Conservation (phyloP, 2,329 filamentous ascomycete species). For the Aspergillus luchuensis region DNA sequence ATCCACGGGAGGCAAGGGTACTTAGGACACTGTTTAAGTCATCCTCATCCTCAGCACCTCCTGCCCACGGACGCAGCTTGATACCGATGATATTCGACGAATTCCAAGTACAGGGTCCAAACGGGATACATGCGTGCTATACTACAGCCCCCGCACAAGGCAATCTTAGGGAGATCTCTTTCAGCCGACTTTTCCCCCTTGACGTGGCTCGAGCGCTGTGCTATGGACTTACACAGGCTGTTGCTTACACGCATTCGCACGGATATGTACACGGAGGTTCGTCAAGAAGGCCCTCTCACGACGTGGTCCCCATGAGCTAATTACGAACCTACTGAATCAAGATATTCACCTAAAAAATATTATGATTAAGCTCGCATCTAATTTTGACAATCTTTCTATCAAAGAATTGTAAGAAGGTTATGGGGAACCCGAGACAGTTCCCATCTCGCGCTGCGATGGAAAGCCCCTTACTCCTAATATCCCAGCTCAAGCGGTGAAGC, state of each 20-base stretch:
- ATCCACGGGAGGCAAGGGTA: slow-evolving; percentile 21
- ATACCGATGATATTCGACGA: slow-evolving; percentile 25
- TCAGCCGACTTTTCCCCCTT: slow-evolving; percentile 28
- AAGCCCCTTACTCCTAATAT: slow-evolving; percentile 28
- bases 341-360: slow-evolving; percentile 33
- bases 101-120: slow-evolving; percentile 32
- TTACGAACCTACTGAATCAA: too few species aligned
- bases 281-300: too few species aligned
- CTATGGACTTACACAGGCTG: slow-evolving; percentile 23
- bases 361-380: slow-evolving; percentile 27
- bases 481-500: slow-evolving; percentile 29
- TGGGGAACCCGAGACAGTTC: slow-evolving; percentile 31
- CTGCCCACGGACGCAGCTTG: neutral
- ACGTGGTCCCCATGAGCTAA: neutral
- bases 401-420: slow-evolving; percentile 36
- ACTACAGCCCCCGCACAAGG: slow-evolving; percentile 27
- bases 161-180: slow-evolving; percentile 33
- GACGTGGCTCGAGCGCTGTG: slow-evolving; percentile 29
- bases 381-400: slow-evolving; percentile 32
- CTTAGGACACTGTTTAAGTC: slow-evolving; percentile 25
- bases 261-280: slow-evolving; percentile 33
- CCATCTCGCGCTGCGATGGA: slow-evolving; percentile 27
- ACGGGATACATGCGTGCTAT: slow-evolving; percentile 33
- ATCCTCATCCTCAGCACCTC: neutral
- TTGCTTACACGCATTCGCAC: slow-evolving; percentile 29